These are phyloP conservation scores for Podospora australis DNA, from an alignment of 495 filamentous ascomycete species.

Conservation along the genomic window DNA sequence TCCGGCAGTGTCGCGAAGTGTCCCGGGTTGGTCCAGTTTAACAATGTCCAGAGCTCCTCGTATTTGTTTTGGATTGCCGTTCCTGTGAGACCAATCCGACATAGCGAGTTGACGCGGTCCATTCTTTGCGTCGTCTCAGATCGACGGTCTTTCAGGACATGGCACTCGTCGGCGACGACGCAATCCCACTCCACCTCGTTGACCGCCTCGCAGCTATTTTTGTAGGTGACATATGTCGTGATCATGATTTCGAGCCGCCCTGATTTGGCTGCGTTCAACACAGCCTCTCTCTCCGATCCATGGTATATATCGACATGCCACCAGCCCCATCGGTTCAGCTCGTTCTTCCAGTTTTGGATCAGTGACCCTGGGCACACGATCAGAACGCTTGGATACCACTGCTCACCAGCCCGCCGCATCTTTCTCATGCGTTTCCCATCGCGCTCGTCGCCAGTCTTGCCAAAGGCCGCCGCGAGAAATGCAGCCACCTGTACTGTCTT, in stretches of 20 bases:
- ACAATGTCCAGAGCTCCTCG: constrained; percentile 90
- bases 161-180: constrained; percentile 95
- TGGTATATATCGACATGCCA: constrained; percentile 86
- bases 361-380: constrained; percentile 85
- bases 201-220: constrained; percentile 62
- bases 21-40: constrained; percentile 97
- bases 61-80: constrained; percentile 98
- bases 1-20: constrained; percentile 67
- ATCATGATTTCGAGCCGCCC: constrained; percentile 84
- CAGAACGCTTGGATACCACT: constrained; percentile 83
- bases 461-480: constrained; percentile 87
- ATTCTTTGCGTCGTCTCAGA: constrained; percentile 79
- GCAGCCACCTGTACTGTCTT: constrained; percentile 97
- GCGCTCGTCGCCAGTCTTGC: constrained; percentile 86
- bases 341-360: constrained; percentile 84
- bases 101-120: constrained; percentile 88
- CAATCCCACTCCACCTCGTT: constrained; percentile 92
- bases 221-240: constrained; percentile 89
- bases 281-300: constrained; percentile 63
- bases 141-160: constrained; percentile 74
- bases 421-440: constrained; percentile 91
- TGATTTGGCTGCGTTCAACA: constrained; percentile 64
- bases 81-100: constrained; percentile 87
- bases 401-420: constrained; percentile 52
- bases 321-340: constrained; percentile 88